Base-by-base conservation (phyloP, 2,329 filamentous ascomycete genomes). In the Pseudogymnoascus sp. region DNA sequence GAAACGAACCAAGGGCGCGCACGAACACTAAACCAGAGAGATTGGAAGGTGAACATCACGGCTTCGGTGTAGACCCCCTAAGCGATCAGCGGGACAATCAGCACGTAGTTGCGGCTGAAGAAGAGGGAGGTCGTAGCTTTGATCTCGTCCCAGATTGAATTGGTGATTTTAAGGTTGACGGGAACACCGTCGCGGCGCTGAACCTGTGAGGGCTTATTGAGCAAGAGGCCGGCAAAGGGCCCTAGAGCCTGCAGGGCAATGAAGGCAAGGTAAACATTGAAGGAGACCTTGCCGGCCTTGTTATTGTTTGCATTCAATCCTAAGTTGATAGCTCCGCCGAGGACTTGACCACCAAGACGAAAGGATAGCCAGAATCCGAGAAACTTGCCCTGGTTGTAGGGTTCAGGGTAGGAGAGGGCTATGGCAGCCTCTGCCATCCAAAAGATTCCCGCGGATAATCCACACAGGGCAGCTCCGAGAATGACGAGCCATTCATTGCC, bases 401-500 rank as follows among this genome's bases (percentile, higher is more conserved):
- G 86, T 68, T 91, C 88, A 0, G 88, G 88, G 67, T 91, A 91
- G 0, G 84, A 80, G 19, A 91, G 82, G 0, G 88, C 88, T 63
- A 91, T 89, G 0, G 88, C 88, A 0, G 86, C 86, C 74, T 91
- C 88, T 0, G 88, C 84, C 79, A 86, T 86, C 88, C 88, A 91
- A 73, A 91, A 91, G 0, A 91, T 78, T 0, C 88, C 88, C 0
- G 70, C 69, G 4, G 70, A 63, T 33, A 90, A 79, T 17, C 88
- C 88, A 66, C 88, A 91, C 0, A 88, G 76, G 0, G 86, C 86
- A 0, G 86, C 87, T 0, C 88, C 88, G 7, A 91, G 73, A 0
- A 90, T 78, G 0, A 86, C 81, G 9, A 90, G 80, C 88, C 88
- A 91, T 67, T 87, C 82, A 0, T 76, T 84, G 1, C 86, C 86